Evolutionary conservation across 2,329 filamentous ascomycete species (phyloP).

Genomic region (Emydomyces testavorans): DNA sequence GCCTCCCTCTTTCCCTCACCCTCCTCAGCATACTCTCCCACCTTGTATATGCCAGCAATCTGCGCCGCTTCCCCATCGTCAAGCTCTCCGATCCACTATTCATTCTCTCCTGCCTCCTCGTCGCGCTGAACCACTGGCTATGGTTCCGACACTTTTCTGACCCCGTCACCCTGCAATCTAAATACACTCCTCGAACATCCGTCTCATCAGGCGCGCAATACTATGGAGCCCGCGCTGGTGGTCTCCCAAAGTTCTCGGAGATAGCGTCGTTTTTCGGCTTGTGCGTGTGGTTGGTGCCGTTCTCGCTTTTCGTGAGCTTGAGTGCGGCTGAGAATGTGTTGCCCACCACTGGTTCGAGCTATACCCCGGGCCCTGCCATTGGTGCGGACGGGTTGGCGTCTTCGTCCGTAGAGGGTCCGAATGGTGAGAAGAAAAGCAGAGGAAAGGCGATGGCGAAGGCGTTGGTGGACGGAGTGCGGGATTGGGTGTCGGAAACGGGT

Average conservation of each 20-base stretch:
- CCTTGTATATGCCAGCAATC: constrained; percentile 76
- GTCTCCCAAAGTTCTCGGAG: constrained; percentile 74
- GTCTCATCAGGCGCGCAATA: constrained; percentile 16
- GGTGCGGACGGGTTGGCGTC: constrained; percentile 16
- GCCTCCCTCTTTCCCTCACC: constrained; percentile 68
- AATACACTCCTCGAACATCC: constrained; percentile 31
- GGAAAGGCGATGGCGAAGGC: constrained; percentile 53
- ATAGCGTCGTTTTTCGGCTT: constrained; percentile 93
- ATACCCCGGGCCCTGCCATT: constrained; percentile 44
- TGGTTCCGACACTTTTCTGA: constrained; percentile 91
- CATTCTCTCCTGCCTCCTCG: constrained; percentile 68
- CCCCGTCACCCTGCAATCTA: constrained; percentile 39
- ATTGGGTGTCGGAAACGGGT: constrained; percentile 52
- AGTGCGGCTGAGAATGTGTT: constrained; percentile 91
- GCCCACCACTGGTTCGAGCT: constrained; percentile 69
- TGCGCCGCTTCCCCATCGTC: constrained; percentile 64
- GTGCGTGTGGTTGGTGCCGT: constrained; percentile 93
- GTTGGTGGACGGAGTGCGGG: constrained; percentile 47
- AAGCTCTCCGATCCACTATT: constrained; percentile 82
- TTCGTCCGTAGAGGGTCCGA: constrained; percentile 13
- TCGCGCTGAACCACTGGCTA: constrained; percentile 80
- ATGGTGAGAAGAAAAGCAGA: constrained; percentile 31
- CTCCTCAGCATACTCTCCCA: constrained; percentile 69
- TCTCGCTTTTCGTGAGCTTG: constrained; percentile 85
- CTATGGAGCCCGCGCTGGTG: constrained; percentile 30